Percentiles rank a stretch among this genome's conserved stretches.
Evolutionary conservation across 1,284 basidiomycete genomes (phyloP).

Genomic region (Malassezia sp.): DNA sequence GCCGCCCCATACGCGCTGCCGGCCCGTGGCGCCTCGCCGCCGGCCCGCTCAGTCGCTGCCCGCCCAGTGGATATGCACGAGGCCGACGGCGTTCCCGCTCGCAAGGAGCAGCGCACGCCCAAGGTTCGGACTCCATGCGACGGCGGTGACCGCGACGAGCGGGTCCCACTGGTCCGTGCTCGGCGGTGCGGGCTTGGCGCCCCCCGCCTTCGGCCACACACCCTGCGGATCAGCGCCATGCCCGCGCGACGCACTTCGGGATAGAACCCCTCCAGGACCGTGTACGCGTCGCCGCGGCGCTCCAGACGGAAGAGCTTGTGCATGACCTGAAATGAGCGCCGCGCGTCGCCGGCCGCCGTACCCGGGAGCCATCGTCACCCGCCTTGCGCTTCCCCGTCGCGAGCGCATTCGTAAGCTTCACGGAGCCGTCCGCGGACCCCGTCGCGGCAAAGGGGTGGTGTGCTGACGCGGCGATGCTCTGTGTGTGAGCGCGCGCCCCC

Average conservation of each 20-base stretch:
- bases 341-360: too few relatives aligned
- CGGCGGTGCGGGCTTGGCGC: neutral
- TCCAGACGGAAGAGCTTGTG: conserved; percentile 13
- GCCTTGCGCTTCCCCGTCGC: conserved; percentile 8
- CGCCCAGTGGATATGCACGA: conserved; percentile 10
- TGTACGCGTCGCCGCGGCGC: neutral
- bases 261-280: conserved; percentile 1
- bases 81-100: conserved; percentile 6
- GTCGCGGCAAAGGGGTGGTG: conserved; percentile 13
- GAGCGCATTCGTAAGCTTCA: conserved; percentile 12
- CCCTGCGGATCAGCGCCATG: too few relatives aligned
- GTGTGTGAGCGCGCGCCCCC: neutral
- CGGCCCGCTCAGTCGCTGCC: conserved; percentile 1
- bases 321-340: too few relatives aligned
- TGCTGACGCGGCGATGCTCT: conserved; percentile 6
- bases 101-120: conserved; percentile 7
- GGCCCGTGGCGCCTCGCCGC: neutral
- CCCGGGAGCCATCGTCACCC: conserved; percentile 4
- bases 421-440: conserved; percentile 12
- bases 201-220: neutral
- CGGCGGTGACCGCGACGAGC: neutral
- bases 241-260: too few relatives aligned
- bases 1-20: neutral
- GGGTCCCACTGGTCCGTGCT: conserved; percentile 9
- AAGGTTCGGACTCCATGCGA: conserved; percentile 7